phyloP scores from a whole-genome alignment of 345 rosid species.

The Populus alba region DNA sequence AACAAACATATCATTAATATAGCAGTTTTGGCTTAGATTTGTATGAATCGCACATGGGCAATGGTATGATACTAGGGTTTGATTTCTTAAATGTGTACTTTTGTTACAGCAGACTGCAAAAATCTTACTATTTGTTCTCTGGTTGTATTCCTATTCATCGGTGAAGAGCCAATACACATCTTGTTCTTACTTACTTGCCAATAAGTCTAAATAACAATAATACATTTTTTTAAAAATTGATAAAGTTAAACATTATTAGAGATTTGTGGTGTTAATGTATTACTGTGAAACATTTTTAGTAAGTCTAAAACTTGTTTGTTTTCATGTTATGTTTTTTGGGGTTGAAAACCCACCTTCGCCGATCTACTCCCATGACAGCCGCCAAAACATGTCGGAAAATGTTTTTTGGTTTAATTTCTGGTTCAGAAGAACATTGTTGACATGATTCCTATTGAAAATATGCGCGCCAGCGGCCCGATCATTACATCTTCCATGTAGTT shows the following conservation, averaged over 20 bases:
- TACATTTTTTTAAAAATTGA: too few relatives aligned
- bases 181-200: not conserved
- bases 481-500: too few relatives aligned
- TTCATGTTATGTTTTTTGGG: too few relatives aligned
- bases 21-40: slow-evolving; percentile 33
- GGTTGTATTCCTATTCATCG: not conserved
- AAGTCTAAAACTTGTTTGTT: too few relatives aligned
- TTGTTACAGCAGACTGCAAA: not conserved
- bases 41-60: slow-evolving; percentile 24
- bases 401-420: too few relatives aligned
- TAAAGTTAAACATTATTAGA: too few relatives aligned
- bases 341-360: too few relatives aligned
- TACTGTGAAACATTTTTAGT: too few relatives aligned
- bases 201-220: not conserved
- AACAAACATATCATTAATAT: slow-evolving; percentile 17
- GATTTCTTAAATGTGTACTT: slow-evolving; percentile 20
- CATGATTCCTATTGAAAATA: not conserved
- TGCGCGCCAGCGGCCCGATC: too few relatives aligned
- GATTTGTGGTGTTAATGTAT: too few relatives aligned
- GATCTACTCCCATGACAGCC: too few relatives aligned
- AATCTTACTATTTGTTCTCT: not conserved
- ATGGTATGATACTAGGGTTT: slow-evolving; percentile 22
- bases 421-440: not conserved
- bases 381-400: not conserved
- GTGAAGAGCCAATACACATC: not conserved